Evolutionary conservation across 306 rosid genomes (phyloP), one percentile per base, ranked within the genome.

Genomic region (Betula pendula): DNA sequence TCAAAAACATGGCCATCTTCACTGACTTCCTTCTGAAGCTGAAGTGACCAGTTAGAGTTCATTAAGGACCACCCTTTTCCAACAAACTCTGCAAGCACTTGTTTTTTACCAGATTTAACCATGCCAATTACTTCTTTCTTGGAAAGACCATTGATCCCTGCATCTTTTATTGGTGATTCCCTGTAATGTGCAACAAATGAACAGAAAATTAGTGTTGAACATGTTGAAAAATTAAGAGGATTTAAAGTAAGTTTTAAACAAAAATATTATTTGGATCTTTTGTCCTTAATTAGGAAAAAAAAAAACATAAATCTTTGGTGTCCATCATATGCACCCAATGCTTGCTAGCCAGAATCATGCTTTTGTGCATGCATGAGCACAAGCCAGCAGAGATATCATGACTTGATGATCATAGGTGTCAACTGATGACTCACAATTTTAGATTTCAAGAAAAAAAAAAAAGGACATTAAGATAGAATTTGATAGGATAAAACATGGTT

Each of bases 1-100:
- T 87, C 78, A 76, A 79, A 79, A 45, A 44, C 35, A 76, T 29
- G 40, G 53, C 72, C 43, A 78, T 80, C 77, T 70, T 79, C 81
- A 66, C 69, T 73, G 17, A 27, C 58, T 19, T 31, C 71, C 45
- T 66, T 59, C 17, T 35, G 71, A 31, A 20, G 71, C 62, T 77
- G 84, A 71, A 86, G 68, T 29, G 45, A 74, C 89, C 85, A 83
- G 16, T 60, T 35, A 35, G 79, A 77, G 77, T 75, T 83, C 72
- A 86, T 71, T 71, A 86, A 43, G 72, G 83, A 78, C 87, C 80
- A 83, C 45, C 49, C 51, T 71, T 73, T 72, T 62, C 83, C 85
- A 63, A 38, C 72, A 51, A 75, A 59, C 55, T 78, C 89, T 67
- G 82, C 83, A 66, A 83, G 78, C 48, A 73, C 17, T 50, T 65